Base-by-base conservation (phyloP, 768 basidiomycete genomes). In the Tricholoma sp. region DNA sequence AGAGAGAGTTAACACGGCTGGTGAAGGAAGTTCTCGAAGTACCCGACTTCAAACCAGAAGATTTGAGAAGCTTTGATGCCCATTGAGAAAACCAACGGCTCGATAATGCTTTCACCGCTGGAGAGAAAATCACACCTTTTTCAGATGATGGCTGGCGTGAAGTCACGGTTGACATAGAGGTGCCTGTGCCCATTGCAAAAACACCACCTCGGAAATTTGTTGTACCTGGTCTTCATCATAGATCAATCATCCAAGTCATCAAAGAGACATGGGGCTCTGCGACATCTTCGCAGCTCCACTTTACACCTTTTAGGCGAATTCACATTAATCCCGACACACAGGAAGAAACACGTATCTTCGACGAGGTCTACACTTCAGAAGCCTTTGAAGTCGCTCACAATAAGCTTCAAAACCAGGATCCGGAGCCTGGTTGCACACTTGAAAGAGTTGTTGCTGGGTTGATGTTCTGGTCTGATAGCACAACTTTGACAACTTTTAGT, bases 401-500 rank as follows among this genome's bases (percentile, higher is more conserved):
- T 0, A 39, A 59, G 2, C 21, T 65, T 19, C 59, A 57, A 8
- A 35, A 27, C 1, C 31, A 34, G 1, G 52, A 56, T 0, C 12
- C 31, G 4, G 57, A 65, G 19, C 50, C 53, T n/a, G 61, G 53
- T 0, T 67, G 63, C 16, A 50, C 56, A 9, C 52, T 64, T 7
- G 59, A 59, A 22, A 39, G 24, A 0, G 59, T 63, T 10, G 55
- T 69, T 49, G 57, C 57, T 9, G 59, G 61, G 0, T 8, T 69
- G 3, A 69, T 68, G 67, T 56, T 68, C 12, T 70, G 64, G 56
- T 72, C 71, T 0, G 71, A 72, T 54, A 59, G 64, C 0, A 72
- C 71, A 0, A 65, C 65, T 29, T 64, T 71, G 14, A 57, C 70
- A 6, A 56, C 47, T 6, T 71, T 72, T 57, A 67, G 74, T 9